phyloP scores from a whole-genome alignment of 306 rosid genomes.

The Hippophae gyantsensis region DNA sequence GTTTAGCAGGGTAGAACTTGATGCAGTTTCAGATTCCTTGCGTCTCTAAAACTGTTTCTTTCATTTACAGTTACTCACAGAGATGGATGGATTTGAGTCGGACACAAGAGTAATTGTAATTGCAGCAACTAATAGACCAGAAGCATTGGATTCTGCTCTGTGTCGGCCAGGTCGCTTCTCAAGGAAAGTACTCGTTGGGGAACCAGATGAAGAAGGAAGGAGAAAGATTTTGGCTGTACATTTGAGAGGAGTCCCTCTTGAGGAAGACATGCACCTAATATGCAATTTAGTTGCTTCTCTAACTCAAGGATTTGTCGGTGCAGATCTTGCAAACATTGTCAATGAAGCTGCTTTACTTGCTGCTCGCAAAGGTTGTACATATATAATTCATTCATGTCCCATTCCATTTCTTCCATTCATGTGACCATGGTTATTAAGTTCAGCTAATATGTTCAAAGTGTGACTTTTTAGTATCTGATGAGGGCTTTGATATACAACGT shows the following conservation, averaged over 20 bases:
- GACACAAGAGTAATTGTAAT: slow-evolving; percentile 76
- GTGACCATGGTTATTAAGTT: too few species aligned
- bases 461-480: too few species aligned
- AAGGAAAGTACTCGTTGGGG: slow-evolving; percentile 80
- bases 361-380: slow-evolving; percentile 76
- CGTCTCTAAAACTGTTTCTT: slow-evolving; percentile 7
- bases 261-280: slow-evolving; percentile 59
- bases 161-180: slow-evolving; percentile 99
- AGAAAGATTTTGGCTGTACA: slow-evolving; percentile 84
- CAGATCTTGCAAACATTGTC: slow-evolving; percentile 85
- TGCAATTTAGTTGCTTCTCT: slow-evolving; percentile 74
- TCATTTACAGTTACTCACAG: slow-evolving; percentile 68
- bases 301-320: slow-evolving; percentile 84
- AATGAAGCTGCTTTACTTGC: slow-evolving; percentile 92
- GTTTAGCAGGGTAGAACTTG: too few species aligned
- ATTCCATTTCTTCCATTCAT: neutral
- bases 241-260: slow-evolving; percentile 82
- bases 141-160: slow-evolving; percentile 87
- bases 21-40: too few species aligned
- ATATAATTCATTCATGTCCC: slow-evolving; percentile 10
- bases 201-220: slow-evolving; percentile 94
- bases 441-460: too few species aligned
- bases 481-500: too few species aligned
- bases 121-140: slow-evolving; percentile 94
- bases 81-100: slow-evolving; percentile 98